A percentile compares a stretch with the other conserved stretches of the same genome.
These are phyloP conservation scores for Blastobotrys chiropterorum DNA, from an alignment of 805 yeast species.

Conservation along the genomic window DNA sequence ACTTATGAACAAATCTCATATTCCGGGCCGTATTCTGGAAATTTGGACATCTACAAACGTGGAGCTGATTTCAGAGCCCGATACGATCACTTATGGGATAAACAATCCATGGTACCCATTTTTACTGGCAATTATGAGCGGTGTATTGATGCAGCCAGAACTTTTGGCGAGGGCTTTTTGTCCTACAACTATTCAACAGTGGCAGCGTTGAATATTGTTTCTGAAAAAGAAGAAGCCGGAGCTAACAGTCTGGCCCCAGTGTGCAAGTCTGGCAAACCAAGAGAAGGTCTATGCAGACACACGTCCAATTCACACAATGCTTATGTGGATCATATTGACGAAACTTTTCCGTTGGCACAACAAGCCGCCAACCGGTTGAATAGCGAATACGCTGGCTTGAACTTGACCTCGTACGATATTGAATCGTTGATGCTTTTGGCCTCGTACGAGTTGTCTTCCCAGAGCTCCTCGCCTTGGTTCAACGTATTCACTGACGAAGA, in stretches of 20 bases:
- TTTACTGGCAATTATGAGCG: conserved; percentile 53
- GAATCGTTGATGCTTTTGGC: conserved; percentile 39
- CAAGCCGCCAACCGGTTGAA: conserved; percentile 28
- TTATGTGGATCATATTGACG: conserved; percentile 4
- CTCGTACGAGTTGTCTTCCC: conserved; percentile 46
- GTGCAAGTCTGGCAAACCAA: neutral
- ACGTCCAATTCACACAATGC: conserved; percentile 34
- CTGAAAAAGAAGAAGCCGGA: conserved; percentile 45
- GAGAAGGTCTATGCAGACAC: conserved; percentile 23
- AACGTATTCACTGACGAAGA: conserved; percentile 28
- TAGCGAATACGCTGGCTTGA: conserved; percentile 32
- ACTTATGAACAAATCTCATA: neutral
- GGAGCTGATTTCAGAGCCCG: neutral
- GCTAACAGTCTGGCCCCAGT: conserved; percentile 47
- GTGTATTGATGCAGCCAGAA: conserved; percentile 47
- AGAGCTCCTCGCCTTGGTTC: conserved; percentile 38
- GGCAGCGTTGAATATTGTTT: conserved; percentile 36
- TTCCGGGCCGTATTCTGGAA: conserved; percentile 2
- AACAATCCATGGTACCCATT: conserved; percentile 37
- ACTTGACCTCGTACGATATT: conserved; percentile 38
- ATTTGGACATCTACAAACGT: neutral
- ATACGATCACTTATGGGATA: conserved; percentile 2
- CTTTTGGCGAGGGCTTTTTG: conserved; percentile 57
- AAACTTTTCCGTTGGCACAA: conserved; percentile 20
- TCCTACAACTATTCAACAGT: conserved; percentile 37